Evolutionary conservation across 2,329 filamentous ascomycete genomes (phyloP).

Genomic region (Trichoderma harzianum): DNA sequence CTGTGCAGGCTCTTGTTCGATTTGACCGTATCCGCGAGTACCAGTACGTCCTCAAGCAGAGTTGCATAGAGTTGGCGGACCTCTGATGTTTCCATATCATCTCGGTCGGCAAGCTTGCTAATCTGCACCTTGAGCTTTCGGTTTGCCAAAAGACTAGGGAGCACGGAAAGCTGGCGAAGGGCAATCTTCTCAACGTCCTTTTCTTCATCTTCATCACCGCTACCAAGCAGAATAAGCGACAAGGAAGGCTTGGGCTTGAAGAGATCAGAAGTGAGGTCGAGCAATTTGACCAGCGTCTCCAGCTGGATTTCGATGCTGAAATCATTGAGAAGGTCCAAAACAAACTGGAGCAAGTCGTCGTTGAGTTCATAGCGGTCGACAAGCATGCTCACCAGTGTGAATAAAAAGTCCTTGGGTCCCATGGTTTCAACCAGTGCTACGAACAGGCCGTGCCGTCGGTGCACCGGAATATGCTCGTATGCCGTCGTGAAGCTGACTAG

Average conservation of each 20-base stretch:
- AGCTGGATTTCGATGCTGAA: slow-evolving; percentile 77
- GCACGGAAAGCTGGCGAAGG: slow-evolving; percentile 52
- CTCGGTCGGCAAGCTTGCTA: slow-evolving; percentile 53
- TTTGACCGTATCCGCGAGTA: slow-evolving; percentile 64
- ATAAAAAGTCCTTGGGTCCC: slow-evolving; percentile 81
- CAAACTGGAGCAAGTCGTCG: slow-evolving; percentile 70
- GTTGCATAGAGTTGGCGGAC: slow-evolving; percentile 66
- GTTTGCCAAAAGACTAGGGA: slow-evolving; percentile 57
- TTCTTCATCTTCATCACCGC: slow-evolving; percentile 44
- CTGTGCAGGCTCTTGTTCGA: slow-evolving; percentile 52
- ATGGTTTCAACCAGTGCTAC: slow-evolving; percentile 80
- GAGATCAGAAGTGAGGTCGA: slow-evolving; percentile 71
- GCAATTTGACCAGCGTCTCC: slow-evolving; percentile 70
- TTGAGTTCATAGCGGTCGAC: slow-evolving; percentile 84
- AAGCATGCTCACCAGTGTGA: slow-evolving; percentile 82
- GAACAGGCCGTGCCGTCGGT: slow-evolving; percentile 80
- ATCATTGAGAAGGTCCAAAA: slow-evolving; percentile 67
- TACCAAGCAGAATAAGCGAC: slow-evolving; percentile 67
- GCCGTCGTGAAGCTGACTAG: slow-evolving; percentile 95
- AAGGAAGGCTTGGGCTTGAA: slow-evolving; percentile 71
- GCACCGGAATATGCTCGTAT: slow-evolving; percentile 90
- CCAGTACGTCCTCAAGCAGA: slow-evolving; percentile 62
- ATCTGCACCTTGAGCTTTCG: slow-evolving; percentile 56
- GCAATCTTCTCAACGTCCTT: slow-evolving; percentile 51
- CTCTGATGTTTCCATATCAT: slow-evolving; percentile 64